phyloP scores from a whole-genome alignment of 2,329 filamentous ascomycete genomes.

The Neonectria faginata region DNA sequence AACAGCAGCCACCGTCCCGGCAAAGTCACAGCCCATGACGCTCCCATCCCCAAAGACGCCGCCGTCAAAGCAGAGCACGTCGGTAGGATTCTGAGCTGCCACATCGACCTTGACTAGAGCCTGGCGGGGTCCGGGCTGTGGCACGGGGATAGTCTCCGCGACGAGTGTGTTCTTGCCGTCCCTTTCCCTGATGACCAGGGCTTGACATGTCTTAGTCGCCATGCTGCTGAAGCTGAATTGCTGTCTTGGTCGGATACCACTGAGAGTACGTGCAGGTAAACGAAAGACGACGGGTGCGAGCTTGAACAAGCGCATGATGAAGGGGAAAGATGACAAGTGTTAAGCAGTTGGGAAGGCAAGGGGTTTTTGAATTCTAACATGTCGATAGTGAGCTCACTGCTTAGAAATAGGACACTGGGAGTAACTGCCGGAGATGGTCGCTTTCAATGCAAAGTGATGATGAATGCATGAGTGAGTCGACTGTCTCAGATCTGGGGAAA shows the following conservation, averaged over 20 bases:
- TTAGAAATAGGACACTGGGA: neutral
- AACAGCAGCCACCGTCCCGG: constrained; percentile 47
- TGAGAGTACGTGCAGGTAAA: neutral
- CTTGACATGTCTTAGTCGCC: neutral
- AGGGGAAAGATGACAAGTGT: neutral
- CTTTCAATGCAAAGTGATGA: neutral
- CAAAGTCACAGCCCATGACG: constrained; percentile 52
- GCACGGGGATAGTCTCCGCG: neutral
- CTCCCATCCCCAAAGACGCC: constrained; percentile 52
- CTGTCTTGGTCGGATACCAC: neutral
- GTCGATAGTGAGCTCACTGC: neutral
- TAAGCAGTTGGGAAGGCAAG: neutral
- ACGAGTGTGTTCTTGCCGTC: neutral
- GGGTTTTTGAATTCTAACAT: neutral
- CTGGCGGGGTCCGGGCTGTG: constrained; percentile 22
- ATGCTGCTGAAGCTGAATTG: neutral
- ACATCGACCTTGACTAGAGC: constrained; percentile 33
- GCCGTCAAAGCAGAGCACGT: constrained; percentile 49
- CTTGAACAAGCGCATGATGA: neutral
- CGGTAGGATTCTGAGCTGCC: constrained; percentile 42
- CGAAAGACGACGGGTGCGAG: neutral
- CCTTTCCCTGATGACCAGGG: neutral
- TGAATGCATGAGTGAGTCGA: neutral
- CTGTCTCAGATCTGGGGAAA: too few relatives aligned
- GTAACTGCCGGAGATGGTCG: neutral